Evolutionary conservation across 2,329 filamentous ascomycete species (phyloP).

Genomic region (Phialemonium atrogriseum): DNA sequence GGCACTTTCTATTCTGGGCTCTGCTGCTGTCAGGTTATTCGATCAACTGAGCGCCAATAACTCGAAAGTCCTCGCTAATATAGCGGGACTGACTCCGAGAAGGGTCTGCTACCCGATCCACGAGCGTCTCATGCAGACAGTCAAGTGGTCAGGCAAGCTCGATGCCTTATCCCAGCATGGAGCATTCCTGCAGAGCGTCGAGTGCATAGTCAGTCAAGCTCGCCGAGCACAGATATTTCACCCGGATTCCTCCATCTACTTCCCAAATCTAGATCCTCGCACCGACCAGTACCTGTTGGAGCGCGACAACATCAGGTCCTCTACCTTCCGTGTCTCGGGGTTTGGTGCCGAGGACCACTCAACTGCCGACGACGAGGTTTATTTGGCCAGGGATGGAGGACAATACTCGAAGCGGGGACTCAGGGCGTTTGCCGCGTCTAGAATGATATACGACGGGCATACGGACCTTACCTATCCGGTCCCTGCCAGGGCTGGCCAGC

Average conservation of each 20-base stretch:
- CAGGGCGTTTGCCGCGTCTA: neutral
- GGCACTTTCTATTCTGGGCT: conserved; percentile 38
- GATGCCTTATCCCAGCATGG: conserved; percentile 36
- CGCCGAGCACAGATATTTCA: too few species aligned
- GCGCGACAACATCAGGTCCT: conserved; percentile 30
- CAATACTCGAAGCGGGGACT: neutral
- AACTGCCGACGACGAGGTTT: conserved; percentile 5
- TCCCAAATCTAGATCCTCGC: conserved; percentile 11
- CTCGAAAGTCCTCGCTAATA: conserved; percentile 22
- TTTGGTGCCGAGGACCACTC: conserved; percentile 18
- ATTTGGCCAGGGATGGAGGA: conserved; percentile 5
- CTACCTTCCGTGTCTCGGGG: conserved; percentile 17
- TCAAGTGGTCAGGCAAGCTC: conserved; percentile 31
- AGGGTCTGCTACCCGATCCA: conserved; percentile 35
- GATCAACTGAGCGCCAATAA: conserved; percentile 26
- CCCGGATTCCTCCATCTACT: conserved; percentile 21
- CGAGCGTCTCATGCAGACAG: conserved; percentile 35
- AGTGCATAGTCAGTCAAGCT: conserved; percentile 26
- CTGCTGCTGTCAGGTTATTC: conserved; percentile 41
- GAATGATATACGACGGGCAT: neutral
- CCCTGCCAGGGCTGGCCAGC: neutral
- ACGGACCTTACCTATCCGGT: too few species aligned
- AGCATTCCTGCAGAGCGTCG: conserved; percentile 26
- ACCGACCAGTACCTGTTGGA: conserved; percentile 8
- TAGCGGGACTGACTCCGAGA: conserved; percentile 32